These are phyloP conservation scores for Boletus rubroflammeus DNA, from an alignment of 768 basidiomycete species.

Conservation along the genomic window DNA sequence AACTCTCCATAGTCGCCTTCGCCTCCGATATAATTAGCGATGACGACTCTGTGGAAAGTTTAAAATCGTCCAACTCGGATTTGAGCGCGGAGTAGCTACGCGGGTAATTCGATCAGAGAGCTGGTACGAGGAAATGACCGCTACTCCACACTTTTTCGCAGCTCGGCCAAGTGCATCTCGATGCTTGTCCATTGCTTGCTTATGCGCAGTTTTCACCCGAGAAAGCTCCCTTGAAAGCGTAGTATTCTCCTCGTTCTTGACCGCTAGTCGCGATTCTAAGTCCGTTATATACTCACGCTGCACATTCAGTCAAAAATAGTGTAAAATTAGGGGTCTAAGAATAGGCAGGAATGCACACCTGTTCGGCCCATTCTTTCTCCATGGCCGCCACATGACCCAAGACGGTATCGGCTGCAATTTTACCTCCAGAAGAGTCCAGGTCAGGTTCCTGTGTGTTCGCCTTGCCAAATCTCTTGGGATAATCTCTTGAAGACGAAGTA, in stretches of 20 bases:
- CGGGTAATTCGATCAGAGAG: not conserved
- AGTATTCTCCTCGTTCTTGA: constrained; percentile 13
- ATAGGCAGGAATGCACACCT: constrained; percentile 5
- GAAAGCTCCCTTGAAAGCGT: constrained; percentile 11
- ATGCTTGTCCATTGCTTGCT: constrained; percentile 10
- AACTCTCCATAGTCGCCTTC: constrained; percentile 23
- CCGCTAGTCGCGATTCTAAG: constrained; percentile 19
- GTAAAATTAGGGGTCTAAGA: not conserved
- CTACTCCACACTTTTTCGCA: constrained; percentile 17
- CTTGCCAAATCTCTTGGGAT: constrained; percentile 4
- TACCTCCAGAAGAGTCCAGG: not conserved
- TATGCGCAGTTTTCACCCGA: constrained; percentile 15
- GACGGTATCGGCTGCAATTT: not conserved
- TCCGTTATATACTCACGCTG: constrained; percentile 19
- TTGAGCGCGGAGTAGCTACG: constrained; percentile 31
- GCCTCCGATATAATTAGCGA: constrained; percentile 23
- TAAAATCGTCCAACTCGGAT: constrained; percentile 28
- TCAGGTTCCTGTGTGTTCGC: constrained; percentile 6
- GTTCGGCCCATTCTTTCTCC: constrained; percentile 7
- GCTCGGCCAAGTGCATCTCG: constrained; percentile 18
- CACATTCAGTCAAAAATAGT: not conserved
- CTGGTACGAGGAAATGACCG: not conserved
- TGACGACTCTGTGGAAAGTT: constrained; percentile 21
- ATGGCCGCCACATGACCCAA: constrained; percentile 6
- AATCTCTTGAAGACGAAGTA: constrained; percentile 4